These are phyloP conservation scores for Amanita molliuscula DNA, from an alignment of 768 basidiomycete genomes.

Conservation along the genomic window DNA sequence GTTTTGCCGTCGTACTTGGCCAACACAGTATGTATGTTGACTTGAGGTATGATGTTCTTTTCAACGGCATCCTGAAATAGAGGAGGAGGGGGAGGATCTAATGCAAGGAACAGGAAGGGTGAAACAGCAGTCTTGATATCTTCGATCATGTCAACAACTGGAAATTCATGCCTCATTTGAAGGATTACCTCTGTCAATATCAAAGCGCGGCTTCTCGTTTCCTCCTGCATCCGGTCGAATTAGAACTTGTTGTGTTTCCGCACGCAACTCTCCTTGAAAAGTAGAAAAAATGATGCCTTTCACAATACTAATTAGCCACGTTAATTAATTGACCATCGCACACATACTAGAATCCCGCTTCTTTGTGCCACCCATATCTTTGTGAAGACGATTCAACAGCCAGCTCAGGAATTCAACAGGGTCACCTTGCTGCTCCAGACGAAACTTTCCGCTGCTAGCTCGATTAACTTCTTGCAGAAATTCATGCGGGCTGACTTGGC, in stretches of 20 bases:
- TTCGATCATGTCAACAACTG: conserved; percentile 19
- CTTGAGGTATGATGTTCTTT: conserved; percentile 99
- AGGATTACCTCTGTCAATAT: conserved; percentile 80
- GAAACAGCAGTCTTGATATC: conserved; percentile 81
- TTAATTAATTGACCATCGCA: background rate
- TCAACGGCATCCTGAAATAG: conserved; percentile 93
- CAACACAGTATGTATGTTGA: conserved; percentile 80
- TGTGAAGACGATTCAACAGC: conserved; percentile 89
- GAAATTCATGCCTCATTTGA: conserved; percentile 6
- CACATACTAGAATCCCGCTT: conserved; percentile 79
- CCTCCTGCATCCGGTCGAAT: conserved; percentile 68
- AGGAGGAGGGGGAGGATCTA: conserved; percentile 96
- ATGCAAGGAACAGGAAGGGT: conserved; percentile 91
- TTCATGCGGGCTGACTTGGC: conserved; percentile 98
- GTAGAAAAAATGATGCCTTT: conserved; percentile 84
- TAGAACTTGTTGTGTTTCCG: conserved; percentile 90
- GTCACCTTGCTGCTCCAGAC: conserved; percentile 90
- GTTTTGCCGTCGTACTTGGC: conserved; percentile 91
- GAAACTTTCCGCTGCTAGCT: conserved; percentile 83
- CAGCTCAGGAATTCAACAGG: conserved; percentile 94
- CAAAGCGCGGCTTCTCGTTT: conserved; percentile 81
- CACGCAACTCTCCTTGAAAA: conserved; percentile 89
- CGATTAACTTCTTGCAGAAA: conserved; percentile 94
- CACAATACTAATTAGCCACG: background rate
- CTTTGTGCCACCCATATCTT: conserved; percentile 90